These are phyloP conservation scores for Colletotrichum camelliae DNA, from an alignment of 2,329 filamentous ascomycete species.

Conservation along the genomic window DNA sequence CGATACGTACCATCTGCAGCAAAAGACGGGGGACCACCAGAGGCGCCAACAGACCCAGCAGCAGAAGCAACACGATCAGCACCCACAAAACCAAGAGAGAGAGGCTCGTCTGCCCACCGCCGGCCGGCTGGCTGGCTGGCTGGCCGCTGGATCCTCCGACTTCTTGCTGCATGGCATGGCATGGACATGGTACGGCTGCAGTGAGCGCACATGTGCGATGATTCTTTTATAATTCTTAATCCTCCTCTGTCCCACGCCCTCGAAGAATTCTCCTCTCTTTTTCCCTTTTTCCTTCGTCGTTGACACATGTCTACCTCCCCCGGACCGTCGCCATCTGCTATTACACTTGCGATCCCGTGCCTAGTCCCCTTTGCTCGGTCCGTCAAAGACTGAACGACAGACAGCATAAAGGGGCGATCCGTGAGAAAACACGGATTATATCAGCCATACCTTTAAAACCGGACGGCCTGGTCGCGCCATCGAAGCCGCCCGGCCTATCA, in stretches of 20 bases:
- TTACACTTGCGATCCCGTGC: background rate
- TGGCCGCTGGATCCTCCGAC: background rate
- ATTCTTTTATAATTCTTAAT: slow-evolving; percentile 16
- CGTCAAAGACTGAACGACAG: background rate
- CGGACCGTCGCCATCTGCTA: background rate
- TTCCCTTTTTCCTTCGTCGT: slow-evolving; percentile 5
- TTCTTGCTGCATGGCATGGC: slow-evolving; percentile 17
- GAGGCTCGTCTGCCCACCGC: background rate
- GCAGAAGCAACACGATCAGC: background rate
- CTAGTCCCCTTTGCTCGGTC: background rate
- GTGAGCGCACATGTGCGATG: slow-evolving; percentile 19
- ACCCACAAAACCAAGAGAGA: background rate
- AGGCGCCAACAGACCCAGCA: background rate
- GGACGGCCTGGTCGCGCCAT: slow-evolving; percentile 7
- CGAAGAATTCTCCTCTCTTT: background rate
- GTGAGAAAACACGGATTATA: background rate
- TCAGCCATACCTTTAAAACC: slow-evolving; percentile 13
- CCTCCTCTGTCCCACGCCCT: slow-evolving; percentile 11
- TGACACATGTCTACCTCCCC: slow-evolving; percentile 11
- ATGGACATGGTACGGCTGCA: slow-evolving; percentile 15
- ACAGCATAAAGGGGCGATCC: background rate
- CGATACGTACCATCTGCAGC: background rate
- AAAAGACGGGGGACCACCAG: background rate
- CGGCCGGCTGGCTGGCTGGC: background rate
- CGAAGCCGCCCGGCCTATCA: slow-evolving; percentile 1